Conservation (phyloP, 1,139 yeast genomes). For the Saccharomycopsis phalli region DNA sequence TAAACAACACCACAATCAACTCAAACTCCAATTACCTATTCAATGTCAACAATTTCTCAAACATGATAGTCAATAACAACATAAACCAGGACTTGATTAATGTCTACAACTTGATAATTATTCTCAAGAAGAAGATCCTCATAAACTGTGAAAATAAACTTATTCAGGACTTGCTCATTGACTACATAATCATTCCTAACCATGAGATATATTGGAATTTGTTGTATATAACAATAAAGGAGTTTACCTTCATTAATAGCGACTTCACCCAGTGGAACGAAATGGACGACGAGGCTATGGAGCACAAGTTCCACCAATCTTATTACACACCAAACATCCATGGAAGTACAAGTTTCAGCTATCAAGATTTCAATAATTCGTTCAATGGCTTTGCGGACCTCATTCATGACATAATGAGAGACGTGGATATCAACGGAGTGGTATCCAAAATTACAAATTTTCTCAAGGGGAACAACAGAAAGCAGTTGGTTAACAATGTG, state of each 20-base stretch:
- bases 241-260: conserved; percentile 20
- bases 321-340: conserved; percentile 4
- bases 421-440: conserved; percentile 12
- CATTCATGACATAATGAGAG: conserved; percentile 19
- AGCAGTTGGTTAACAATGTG: conserved; percentile 3
- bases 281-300: conserved; percentile 16
- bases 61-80: conserved; percentile 19
- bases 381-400: conserved; percentile 19
- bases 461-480: conserved; percentile 9
- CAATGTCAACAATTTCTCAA: conserved; percentile 19
- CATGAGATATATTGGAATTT: conserved; percentile 21
- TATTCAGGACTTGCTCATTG: conserved; percentile 22
- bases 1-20: conserved; percentile 19
- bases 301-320: conserved; percentile 10
- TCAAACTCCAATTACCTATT: conserved; percentile 18
- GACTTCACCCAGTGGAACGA: conserved; percentile 17
- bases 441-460: conserved; percentile 14
- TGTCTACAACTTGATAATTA: conserved; percentile 20
- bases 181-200: conserved; percentile 22
- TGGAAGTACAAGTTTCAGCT: conserved; percentile 15
- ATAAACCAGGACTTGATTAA: conserved; percentile 20
- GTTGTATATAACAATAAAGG: conserved; percentile 22
- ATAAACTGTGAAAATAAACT: conserved; percentile 21
- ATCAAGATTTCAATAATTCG: conserved; percentile 7
- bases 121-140: conserved; percentile 21